phyloP scores from a whole-genome alignment of 2,329 filamentous ascomycete species.

The Fusarium sp. region DNA sequence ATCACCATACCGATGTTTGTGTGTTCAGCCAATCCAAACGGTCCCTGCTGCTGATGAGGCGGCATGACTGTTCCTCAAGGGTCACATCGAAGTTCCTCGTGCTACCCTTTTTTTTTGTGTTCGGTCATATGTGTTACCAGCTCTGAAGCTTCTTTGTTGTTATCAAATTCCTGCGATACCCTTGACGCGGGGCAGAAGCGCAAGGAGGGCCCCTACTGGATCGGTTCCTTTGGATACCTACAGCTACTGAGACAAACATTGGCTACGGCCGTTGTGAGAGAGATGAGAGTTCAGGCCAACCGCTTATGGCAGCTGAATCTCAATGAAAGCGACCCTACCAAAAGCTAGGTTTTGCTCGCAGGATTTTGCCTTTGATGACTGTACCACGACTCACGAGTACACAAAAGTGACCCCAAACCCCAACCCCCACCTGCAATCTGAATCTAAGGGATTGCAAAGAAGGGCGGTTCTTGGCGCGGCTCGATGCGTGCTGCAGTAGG shows the following conservation, averaged over 20 bases:
- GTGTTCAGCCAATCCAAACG: constrained; percentile 11
- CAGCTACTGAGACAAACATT: background rate
- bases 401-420: constrained; percentile 10
- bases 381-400: constrained; percentile 7
- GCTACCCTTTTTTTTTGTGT: constrained; percentile 22
- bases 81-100: constrained; percentile 31
- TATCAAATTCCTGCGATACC: constrained; percentile 32
- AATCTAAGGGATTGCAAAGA: constrained; percentile 32
- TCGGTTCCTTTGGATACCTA: constrained; percentile 8
- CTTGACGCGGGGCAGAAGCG: constrained; percentile 1
- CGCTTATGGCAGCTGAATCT: constrained; percentile 27
- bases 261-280: background rate
- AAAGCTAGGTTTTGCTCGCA: constrained; percentile 4
- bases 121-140: constrained; percentile 26
- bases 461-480: constrained; percentile 37
- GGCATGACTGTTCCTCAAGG: constrained; percentile 28
- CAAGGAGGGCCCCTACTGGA: constrained; percentile 13
- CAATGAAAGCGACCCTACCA: background rate
- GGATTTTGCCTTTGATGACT: constrained; percentile 7
- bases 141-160: constrained; percentile 13
- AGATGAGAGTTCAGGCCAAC: constrained; percentile 19
- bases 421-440: constrained; percentile 37
- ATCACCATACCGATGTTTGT: constrained; percentile 37
- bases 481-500: constrained; percentile 23
- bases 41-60: constrained; percentile 16